A percentile compares a stretch with the other conserved stretches of the same genome.
Conservation (phyloP, 2,329 filamentous ascomycete species). For the Passalora sequoiae region DNA sequence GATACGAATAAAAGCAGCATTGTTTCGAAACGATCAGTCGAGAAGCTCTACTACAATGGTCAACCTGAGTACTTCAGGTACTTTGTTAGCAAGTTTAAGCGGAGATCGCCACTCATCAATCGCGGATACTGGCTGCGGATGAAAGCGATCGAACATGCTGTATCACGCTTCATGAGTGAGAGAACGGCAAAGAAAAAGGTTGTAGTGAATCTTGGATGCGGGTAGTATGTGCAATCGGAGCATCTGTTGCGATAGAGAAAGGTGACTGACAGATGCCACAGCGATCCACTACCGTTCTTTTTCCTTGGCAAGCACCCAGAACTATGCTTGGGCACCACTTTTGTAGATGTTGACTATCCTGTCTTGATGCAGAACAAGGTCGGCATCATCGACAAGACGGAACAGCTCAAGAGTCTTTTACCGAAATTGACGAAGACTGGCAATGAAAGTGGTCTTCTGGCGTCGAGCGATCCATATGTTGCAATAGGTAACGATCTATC, state of each 20-base stretch:
- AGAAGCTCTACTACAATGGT: constrained; percentile 71
- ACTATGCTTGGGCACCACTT: constrained; percentile 56
- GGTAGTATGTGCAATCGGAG: constrained; percentile 57
- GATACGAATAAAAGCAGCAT: constrained; percentile 85
- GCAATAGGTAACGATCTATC: constrained; percentile 78
- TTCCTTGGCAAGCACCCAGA: constrained; percentile 63
- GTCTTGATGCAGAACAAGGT: constrained; percentile 72
- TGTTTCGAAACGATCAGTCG: constrained; percentile 88
- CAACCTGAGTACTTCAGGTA: constrained; percentile 81
- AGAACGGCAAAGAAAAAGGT: constrained; percentile 58
- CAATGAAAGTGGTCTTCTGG: constrained; percentile 45
- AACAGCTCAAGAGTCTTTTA: constrained; percentile 52
- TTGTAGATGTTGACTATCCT: constrained; percentile 82
- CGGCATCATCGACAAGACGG: constrained; percentile 59
- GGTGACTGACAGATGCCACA: constrained; percentile 37
- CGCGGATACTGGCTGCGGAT: constrained; percentile 83
- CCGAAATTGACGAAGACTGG: constrained; percentile 37
- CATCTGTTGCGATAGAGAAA: neutral
- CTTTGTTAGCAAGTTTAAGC: constrained; percentile 78
- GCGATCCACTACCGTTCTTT: constrained; percentile 83
- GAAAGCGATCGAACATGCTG: constrained; percentile 70
- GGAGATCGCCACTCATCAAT: constrained; percentile 83
- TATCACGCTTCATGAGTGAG: constrained; percentile 65
- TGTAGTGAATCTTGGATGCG: constrained; percentile 80
- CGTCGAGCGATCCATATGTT: constrained; percentile 65